Percentiles rank a stretch among this genome's conserved stretches.
Evolutionary conservation across 2,329 filamentous ascomycete genomes (phyloP).

Genomic region (Dothistroma septosporum): DNA sequence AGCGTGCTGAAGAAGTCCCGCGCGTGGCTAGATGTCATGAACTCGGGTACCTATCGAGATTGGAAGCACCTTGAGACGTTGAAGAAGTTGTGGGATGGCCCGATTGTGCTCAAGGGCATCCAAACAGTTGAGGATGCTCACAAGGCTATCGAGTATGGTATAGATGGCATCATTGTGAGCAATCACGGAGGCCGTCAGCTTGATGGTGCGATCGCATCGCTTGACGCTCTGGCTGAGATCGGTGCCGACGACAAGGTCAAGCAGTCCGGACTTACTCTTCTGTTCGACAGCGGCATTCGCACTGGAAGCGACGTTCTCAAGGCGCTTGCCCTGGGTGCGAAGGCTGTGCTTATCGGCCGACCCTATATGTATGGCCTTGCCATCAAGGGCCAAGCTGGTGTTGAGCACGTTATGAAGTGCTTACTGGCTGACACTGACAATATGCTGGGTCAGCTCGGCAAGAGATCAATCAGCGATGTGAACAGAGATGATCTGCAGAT

Average conservation of each 20-base stretch:
- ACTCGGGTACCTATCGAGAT: constrained; percentile 34
- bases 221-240: constrained; percentile 58
- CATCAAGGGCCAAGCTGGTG: constrained; percentile 55
- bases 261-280: constrained; percentile 37
- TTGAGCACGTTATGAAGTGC: constrained; percentile 37
- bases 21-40: constrained; percentile 36
- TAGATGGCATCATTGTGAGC: constrained; percentile 51
- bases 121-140: constrained; percentile 50
- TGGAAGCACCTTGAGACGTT: constrained; percentile 61
- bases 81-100: constrained; percentile 60
- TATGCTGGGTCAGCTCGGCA: constrained; percentile 22
- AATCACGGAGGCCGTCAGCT: constrained; percentile 53
- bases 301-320: constrained; percentile 51
- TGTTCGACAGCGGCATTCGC: constrained; percentile 52
- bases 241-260: constrained; percentile 55
- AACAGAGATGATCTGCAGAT: constrained; percentile 21
- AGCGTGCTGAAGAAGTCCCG: constrained; percentile 35
- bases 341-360: constrained; percentile 55
- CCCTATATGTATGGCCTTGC: constrained; percentile 58
- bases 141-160: constrained; percentile 44
- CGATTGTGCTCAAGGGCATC: constrained; percentile 61
- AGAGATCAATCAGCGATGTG: constrained; percentile 19
- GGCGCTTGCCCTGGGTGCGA: constrained; percentile 53
- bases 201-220: constrained; percentile 49
- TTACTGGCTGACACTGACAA: constrained; percentile 25